Evolutionary conservation across 179 eudicot species (phyloP).

Genomic region (Patellifolia procumbens): DNA sequence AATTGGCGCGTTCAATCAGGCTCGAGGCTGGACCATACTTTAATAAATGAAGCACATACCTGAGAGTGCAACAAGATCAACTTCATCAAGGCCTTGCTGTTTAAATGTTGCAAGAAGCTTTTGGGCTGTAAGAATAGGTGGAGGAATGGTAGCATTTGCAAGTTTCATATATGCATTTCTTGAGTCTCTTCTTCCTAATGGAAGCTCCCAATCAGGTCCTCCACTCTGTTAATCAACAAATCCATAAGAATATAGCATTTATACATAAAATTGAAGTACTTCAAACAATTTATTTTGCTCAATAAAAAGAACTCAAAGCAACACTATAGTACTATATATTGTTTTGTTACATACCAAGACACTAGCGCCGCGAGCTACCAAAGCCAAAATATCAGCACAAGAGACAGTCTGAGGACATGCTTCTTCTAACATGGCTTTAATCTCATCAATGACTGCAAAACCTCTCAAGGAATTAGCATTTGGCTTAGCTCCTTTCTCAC

Average conservation of each 20-base stretch:
- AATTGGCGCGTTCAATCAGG: no score
- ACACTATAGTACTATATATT: no score
- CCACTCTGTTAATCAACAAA: conserved; percentile 57
- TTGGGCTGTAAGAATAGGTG: conserved; percentile 64
- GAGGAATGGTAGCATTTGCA: conserved; percentile 65
- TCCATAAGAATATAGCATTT: not conserved
- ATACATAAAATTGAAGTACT: not conserved
- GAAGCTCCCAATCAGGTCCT: conserved; percentile 82
- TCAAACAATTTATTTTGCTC: not conserved
- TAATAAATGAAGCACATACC: conserved; percentile 37
- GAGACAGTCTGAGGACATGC: conserved; percentile 84
- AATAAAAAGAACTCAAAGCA: no score
- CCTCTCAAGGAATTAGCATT: conserved; percentile 82
- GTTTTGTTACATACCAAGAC: conserved; percentile 76
- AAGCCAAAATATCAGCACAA: conserved; percentile 86
- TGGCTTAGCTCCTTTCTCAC: conserved; percentile 72
- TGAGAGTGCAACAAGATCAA: conserved; percentile 87
- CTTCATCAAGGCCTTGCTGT: conserved; percentile 69
- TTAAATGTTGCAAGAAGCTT: conserved; percentile 51
- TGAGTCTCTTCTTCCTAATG: conserved; percentile 88
- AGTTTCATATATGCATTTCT: conserved; percentile 54
- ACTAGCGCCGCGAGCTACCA: conserved; percentile 80
- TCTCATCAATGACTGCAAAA: conserved; percentile 78
- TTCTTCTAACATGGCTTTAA: conserved; percentile 69
- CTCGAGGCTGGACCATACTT: not conserved